Base-by-base conservation (phyloP, 352 stramenopile species). In the Globisporangium irregulare region DNA sequence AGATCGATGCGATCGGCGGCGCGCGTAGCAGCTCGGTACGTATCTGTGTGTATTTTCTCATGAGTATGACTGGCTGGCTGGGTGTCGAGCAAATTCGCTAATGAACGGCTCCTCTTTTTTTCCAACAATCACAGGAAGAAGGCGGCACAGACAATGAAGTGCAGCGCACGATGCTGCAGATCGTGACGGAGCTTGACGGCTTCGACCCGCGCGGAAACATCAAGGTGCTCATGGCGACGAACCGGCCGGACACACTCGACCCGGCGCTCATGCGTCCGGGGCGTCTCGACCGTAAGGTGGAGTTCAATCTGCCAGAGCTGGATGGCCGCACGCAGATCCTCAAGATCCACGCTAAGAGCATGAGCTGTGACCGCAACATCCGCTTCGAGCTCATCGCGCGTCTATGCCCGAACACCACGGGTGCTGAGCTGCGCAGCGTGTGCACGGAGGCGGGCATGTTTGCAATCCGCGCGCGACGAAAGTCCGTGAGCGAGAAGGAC, bases 151-250 rank as follows among this genome's bases (percentile, higher is more conserved):
- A 99, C 73, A 99, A 98, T 70, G 98, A 99, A 82, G 98, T 99
- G 48, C 98, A 99, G 81, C 87, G 97, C 48, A 99, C 98, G 34
- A 99, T 99, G 98, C 89, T 99, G 61, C 96, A 99, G 85, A 99
- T 99, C 79, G 96, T 99, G 25, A 99, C 95, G 27, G 94, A 99
- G 84, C 87, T 99, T 6, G 98, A 99, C 80, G 98, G 98, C 41
- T 99, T 99, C 76, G 97, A 99, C 74, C 93, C 97, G 10, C 92
- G 97, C 59, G 97, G 97, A 25, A 99, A 99, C 85, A 99, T 99
- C 80, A 99, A 99, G 87, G 87, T 95, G 62, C 82, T 99, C 25
- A 99, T 99, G 95, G 97, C 97, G 22, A 99, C 97, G 25, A 99
- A 99, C 85, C 80, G 97, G 68, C 96, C 96, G 20, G 97, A 99